A percentile compares a stretch with the other conserved stretches of the same genome.
phyloP scores from a whole-genome alignment of 371 early-diverging fungal species.

The Entomophthora muscae region DNA sequence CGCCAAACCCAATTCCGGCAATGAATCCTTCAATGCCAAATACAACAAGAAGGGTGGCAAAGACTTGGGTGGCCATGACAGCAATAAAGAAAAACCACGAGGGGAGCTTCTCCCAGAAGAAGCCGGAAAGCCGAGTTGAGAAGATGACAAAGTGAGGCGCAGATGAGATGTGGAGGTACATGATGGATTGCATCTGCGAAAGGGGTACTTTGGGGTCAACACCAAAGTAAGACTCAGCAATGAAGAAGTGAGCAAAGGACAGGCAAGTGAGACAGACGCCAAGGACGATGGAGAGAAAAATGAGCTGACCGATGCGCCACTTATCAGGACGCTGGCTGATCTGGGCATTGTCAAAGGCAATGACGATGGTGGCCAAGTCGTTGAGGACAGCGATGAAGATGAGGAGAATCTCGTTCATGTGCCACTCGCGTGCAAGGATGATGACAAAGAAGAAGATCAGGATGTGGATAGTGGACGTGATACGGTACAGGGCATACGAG shows the following conservation, averaged over 20 bases:
- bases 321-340: conserved; percentile 64
- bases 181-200: conserved; percentile 51
- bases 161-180: conserved; percentile 72
- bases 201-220: too few species aligned
- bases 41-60: conserved; percentile 75
- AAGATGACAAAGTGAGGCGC: conserved; percentile 93
- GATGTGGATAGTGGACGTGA: conserved; percentile 74
- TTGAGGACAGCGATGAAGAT: conserved; percentile 62
- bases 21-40: conserved; percentile 41
- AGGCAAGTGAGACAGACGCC: conserved; percentile 38
- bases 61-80: conserved; percentile 75
- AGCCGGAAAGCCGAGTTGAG: conserved; percentile 76
- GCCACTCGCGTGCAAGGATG: conserved; percentile 43
- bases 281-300: conserved; percentile 45
- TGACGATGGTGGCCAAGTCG: conserved; percentile 73
- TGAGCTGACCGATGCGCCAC: conserved; percentile 71
- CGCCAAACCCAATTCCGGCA: conserved; percentile 26
- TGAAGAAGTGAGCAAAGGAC: conserved; percentile 56
- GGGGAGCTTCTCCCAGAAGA: conserved; percentile 74
- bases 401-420: conserved; percentile 44
- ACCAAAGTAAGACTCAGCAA: too few species aligned
- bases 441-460: conserved; percentile 74
- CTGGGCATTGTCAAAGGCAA: conserved; percentile 66
- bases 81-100: conserved; percentile 57
- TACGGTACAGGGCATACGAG: conserved; percentile 76